phyloP scores from a whole-genome alignment of 129 eudicot species.

The Sambucus nigra region DNA sequence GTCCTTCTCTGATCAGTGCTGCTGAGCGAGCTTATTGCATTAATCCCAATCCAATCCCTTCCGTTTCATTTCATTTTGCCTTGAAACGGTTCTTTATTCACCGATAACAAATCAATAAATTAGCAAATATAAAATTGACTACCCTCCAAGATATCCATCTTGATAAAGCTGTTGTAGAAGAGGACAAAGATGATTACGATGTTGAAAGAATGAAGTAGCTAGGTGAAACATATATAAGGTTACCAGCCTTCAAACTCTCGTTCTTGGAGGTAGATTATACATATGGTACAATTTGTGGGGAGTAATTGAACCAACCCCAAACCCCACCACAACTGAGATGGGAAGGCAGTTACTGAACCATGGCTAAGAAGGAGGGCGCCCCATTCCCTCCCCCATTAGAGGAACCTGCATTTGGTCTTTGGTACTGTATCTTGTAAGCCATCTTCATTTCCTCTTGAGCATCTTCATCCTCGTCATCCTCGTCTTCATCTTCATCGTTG shows the following conservation, averaged over 20 bases:
- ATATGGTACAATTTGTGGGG: conserved; percentile 1
- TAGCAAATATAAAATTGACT: not conserved
- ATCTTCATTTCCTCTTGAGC: conserved; percentile 6
- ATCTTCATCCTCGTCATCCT: conserved; percentile 2
- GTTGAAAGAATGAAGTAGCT: conserved; percentile 2
- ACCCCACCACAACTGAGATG: not conserved
- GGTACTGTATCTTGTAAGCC: conserved; percentile 4
- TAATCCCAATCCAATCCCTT: conserved; percentile 1
- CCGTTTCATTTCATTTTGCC: not conserved
- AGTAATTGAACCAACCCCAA: too few relatives aligned
- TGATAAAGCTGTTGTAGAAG: not conserved
- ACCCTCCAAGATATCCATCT: not conserved
- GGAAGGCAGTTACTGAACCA: conserved; percentile 6
- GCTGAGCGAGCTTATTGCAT: not conserved
- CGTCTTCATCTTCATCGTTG: conserved; percentile 1
- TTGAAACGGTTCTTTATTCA: conserved; percentile 4
- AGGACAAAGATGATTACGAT: not conserved
- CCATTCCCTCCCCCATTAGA: conserved; percentile 6
- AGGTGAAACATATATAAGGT: not conserved
- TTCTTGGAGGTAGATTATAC: not conserved
- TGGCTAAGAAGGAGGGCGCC: conserved; percentile 8
- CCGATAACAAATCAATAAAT: conserved; percentile 6
- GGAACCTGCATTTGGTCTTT: conserved; percentile 7
- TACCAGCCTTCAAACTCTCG: not conserved
- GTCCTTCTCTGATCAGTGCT: not conserved